Evolutionary conservation across 169 alveolate species (phyloP).

Genomic region (Plasmodium billcollinsi): DNA sequence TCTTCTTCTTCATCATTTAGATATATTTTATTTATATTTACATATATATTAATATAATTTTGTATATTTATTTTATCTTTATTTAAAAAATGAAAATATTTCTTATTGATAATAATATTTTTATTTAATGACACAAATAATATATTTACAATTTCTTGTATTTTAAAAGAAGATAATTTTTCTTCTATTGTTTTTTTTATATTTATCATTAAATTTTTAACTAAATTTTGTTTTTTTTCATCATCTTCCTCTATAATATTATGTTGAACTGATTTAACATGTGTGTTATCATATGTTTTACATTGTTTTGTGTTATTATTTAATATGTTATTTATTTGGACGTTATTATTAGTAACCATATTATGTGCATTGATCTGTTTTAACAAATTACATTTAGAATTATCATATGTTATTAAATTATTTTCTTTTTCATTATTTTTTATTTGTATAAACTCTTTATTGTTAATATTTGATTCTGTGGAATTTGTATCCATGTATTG

Average conservation of each 20-base stretch:
- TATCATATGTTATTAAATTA: too few relatives aligned
- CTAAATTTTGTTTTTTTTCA: background rate
- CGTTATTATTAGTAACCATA: background rate
- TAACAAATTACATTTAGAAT: too few relatives aligned
- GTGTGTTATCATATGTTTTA: background rate
- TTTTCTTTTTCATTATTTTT: too few relatives aligned
- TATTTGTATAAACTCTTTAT: too few relatives aligned
- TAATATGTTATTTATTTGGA: background rate
- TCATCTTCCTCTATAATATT: background rate
- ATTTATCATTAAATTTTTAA: conserved; percentile 5
- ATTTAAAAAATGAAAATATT: conserved; percentile 34
- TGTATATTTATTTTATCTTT: conserved; percentile 25
- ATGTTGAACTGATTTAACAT: background rate
- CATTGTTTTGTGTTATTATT: background rate
- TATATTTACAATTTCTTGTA: conserved; percentile 60
- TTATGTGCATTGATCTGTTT: background rate
- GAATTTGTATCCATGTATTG: too few relatives aligned
- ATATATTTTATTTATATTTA: conserved; percentile 8
- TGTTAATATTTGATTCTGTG: too few relatives aligned
- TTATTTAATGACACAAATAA: conserved; percentile 31
- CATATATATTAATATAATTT: conserved; percentile 45
- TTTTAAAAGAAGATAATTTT: conserved; percentile 46
- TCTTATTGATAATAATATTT: conserved; percentile 26
- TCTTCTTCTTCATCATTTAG: background rate
- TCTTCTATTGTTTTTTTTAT: conserved; percentile 25